Conservation (phyloP, 192 early-diverging fungal genomes). For the Coemansia sp. region DNA sequence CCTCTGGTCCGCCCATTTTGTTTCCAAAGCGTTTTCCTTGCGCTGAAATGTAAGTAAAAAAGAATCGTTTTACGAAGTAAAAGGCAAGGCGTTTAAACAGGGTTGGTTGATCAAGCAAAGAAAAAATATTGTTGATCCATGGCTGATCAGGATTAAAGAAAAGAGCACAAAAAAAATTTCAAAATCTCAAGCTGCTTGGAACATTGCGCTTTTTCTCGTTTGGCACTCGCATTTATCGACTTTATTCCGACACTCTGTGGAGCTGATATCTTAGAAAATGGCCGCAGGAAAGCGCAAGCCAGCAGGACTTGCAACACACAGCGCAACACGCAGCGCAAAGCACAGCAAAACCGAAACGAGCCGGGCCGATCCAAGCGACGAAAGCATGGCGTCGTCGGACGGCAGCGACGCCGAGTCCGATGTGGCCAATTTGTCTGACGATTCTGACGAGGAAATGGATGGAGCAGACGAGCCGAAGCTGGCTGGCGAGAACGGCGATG, state of each 20-base stretch:
- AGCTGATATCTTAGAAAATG: not conserved
- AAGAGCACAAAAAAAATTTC: not conserved
- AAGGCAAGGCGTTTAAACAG: too few relatives aligned
- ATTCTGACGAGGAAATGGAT: slow-evolving; percentile 28
- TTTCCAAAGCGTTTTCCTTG: too few relatives aligned
- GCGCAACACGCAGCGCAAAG: not conserved
- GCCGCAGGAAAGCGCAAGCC: not conserved
- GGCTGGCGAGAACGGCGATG: not conserved
- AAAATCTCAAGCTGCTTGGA: too few relatives aligned
- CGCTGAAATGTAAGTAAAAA: too few relatives aligned
- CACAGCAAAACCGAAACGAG: not conserved
- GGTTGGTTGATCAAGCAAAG: too few relatives aligned
- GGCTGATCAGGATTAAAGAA: not conserved
- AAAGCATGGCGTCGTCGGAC: slow-evolving; percentile 50
- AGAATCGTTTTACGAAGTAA: too few relatives aligned
- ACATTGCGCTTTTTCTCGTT: not conserved
- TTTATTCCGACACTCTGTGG: not conserved
- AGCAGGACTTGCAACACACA: not conserved
- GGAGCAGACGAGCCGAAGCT: not conserved
- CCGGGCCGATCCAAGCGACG: slow-evolving; percentile 31
- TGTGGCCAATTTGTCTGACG: not conserved
- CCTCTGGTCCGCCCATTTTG: too few relatives aligned
- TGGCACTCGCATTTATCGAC: not conserved
- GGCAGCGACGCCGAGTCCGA: slow-evolving; percentile 28
- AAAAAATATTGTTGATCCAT: not conserved